Evolutionary conservation across 805 yeast species (phyloP), one percentile per base, ranked within the genome.

Genomic region (Candida broadrunensis): DNA sequence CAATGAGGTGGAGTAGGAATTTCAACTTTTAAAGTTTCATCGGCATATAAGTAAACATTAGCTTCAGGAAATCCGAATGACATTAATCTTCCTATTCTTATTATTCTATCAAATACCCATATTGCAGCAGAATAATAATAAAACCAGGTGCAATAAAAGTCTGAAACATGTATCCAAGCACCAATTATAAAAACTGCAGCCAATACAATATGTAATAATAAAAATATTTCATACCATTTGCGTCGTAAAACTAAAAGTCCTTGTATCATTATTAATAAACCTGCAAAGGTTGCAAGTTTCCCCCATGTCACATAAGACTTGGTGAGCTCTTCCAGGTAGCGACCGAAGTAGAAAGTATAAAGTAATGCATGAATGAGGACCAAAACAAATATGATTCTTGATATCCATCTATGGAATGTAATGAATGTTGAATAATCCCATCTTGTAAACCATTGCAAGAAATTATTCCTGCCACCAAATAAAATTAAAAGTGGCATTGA

Each of bases 101-200:
- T 52, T 0, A 78, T 44, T 41, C 90, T 67, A 54, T 88, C 95
- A 48, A 79, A 70, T 1, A 67, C 72, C 96, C 96, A 88, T 7
- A 88, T 67, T 0, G 78, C 82, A 44, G 78, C 71, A 7, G 81
- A 54, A 4, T 79, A 74, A 42, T 76, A 79, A 44, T 59, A 53
- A n/a, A 63, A 75, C 58, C 65, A 57, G 25, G 54, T 44, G 37
- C 61, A 63, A 21, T 52, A 56, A 21, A 63, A 49, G 63, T 63
- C 50, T 49, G 73, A 67, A 56, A 81, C 70, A 45, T 78, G 84
- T 6, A 63, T 35, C 63, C 74, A 73, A 2, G 78, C 73, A 2
- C 77, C 79, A n/a, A 57, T 55, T 12, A 77, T 51, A 42, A 75
- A 77, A 4, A 63, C 46, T 4, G 70, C 59, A 3, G 80, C 88